Conservation (phyloP, 306 rosid genomes). For the Fragaria iinumae region DNA sequence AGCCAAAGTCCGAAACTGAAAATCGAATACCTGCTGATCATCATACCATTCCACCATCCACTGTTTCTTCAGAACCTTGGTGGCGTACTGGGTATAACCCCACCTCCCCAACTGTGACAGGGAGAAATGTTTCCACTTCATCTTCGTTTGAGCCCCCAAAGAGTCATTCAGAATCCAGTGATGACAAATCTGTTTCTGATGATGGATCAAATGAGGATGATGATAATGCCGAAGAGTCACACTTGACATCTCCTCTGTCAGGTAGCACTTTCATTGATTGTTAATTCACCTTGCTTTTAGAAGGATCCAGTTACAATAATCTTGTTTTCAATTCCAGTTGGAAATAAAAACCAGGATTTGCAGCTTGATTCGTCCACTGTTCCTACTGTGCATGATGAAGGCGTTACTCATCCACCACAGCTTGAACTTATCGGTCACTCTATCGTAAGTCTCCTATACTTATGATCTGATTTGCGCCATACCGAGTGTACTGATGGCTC, state of each 20-base stretch:
- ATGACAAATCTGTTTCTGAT: slow-evolving; percentile 71
- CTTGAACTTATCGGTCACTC: slow-evolving; percentile 97
- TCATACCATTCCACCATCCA: slow-evolving; percentile 47
- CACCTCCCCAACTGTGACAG: slow-evolving; percentile 42
- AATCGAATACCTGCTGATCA: slow-evolving; percentile 52
- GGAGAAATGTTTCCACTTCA: slow-evolving; percentile 57
- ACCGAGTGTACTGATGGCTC: slow-evolving; percentile 7
- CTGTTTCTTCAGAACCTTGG: slow-evolving; percentile 81
- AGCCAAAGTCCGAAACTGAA: slow-evolving; percentile 61
- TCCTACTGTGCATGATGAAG: slow-evolving; percentile 51
- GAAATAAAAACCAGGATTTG: slow-evolving; percentile 57
- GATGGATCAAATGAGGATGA: slow-evolving; percentile 69
- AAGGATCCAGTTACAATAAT: slow-evolving; percentile 9
- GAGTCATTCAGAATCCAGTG: slow-evolving; percentile 80
- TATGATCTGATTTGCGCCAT: background rate
- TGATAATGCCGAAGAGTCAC: slow-evolving; percentile 57
- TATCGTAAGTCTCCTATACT: slow-evolving; percentile 50
- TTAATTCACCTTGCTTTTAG: background rate
- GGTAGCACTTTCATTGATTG: slow-evolving; percentile 43
- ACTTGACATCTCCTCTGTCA: slow-evolving; percentile 50
- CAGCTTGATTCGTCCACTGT: slow-evolving; percentile 50
- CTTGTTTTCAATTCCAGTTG: slow-evolving; percentile 28
- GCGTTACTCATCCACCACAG: slow-evolving; percentile 59
- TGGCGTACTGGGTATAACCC: slow-evolving; percentile 78
- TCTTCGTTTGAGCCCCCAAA: slow-evolving; percentile 71